Evolutionary conservation across 2,329 filamentous ascomycete genomes (phyloP).

Genomic region (Sclerotinia minor): DNA sequence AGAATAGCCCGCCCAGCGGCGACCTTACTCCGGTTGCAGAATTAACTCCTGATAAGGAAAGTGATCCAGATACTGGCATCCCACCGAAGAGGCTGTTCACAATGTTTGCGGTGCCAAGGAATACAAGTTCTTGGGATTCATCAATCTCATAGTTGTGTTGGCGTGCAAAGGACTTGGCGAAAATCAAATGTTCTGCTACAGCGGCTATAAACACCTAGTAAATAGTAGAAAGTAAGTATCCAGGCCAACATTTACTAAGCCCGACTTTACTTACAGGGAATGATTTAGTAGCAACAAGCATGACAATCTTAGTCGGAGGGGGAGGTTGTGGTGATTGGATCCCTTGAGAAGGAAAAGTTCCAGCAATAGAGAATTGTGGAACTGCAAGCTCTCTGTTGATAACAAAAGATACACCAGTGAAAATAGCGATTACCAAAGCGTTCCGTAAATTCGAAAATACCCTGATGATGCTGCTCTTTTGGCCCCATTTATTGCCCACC

Average conservation of each 20-base stretch:
- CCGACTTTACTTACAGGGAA: slow-evolving; percentile 42
- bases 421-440: slow-evolving; percentile 8
- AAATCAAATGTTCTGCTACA: slow-evolving; percentile 64
- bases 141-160: slow-evolving; percentile 64
- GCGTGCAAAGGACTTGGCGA: slow-evolving; percentile 62
- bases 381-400: not conserved
- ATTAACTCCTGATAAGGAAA: slow-evolving; percentile 68
- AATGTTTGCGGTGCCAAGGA: slow-evolving; percentile 62
- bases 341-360: not conserved
- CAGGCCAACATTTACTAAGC: no score
- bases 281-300: slow-evolving; percentile 43
- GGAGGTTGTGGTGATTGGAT: slow-evolving; percentile 2
- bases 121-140: slow-evolving; percentile 64
- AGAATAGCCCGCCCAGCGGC: slow-evolving; percentile 60
- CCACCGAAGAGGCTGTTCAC: slow-evolving; percentile 65
- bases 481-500: slow-evolving; percentile 6
- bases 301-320: not conserved
- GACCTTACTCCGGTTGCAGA: slow-evolving; percentile 63
- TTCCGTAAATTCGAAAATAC: slow-evolving; percentile 8
- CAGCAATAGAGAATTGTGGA: slow-evolving; percentile 12
- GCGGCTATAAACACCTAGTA: slow-evolving; percentile 50
- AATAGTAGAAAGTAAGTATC: not conserved
- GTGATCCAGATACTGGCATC: slow-evolving; percentile 64
- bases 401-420: slow-evolving; percentile 7
- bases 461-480: slow-evolving; percentile 3